phyloP scores from a whole-genome alignment of 108 stramenopile genomes.

The Cyclostephanos tholiformis region DNA sequence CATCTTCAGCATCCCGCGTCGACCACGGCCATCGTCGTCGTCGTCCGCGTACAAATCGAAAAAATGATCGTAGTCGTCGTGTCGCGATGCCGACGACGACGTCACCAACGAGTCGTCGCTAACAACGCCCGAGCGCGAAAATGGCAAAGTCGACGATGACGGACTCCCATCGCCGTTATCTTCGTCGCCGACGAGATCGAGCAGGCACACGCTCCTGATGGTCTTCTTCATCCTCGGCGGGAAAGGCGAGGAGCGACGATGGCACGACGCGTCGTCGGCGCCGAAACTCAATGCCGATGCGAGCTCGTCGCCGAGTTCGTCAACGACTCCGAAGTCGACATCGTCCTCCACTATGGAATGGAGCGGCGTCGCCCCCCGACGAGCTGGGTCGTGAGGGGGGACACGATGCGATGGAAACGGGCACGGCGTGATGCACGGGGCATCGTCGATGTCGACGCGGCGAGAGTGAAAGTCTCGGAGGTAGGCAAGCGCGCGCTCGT shows the following conservation, averaged over 20 bases:
- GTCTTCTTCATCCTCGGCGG: slow-evolving; percentile 7
- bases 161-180: not conserved
- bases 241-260: too few relatives aligned
- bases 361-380: not conserved
- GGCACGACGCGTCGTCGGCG: not conserved
- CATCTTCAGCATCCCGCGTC: too few relatives aligned
- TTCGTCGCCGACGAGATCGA: not conserved
- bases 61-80: too few relatives aligned
- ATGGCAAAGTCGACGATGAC: not conserved
- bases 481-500: slow-evolving; percentile 39
- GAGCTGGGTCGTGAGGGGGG: too few relatives aligned
- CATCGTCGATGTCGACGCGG: slow-evolving; percentile 12
- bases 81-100: too few relatives aligned
- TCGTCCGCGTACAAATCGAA: too few relatives aligned
- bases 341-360: not conserved
- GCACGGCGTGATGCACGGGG: too few relatives aligned
- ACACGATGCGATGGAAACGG: too few relatives aligned
- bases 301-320: not conserved
- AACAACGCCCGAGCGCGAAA: too few relatives aligned
- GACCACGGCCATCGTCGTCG: too few relatives aligned
- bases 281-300: not conserved
- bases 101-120: too few relatives aligned
- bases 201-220: not conserved
- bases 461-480: slow-evolving; percentile 42
- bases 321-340: not conserved